Base-by-base conservation (phyloP, 2,329 filamentous ascomycete species). In the Phoma herbarum region DNA sequence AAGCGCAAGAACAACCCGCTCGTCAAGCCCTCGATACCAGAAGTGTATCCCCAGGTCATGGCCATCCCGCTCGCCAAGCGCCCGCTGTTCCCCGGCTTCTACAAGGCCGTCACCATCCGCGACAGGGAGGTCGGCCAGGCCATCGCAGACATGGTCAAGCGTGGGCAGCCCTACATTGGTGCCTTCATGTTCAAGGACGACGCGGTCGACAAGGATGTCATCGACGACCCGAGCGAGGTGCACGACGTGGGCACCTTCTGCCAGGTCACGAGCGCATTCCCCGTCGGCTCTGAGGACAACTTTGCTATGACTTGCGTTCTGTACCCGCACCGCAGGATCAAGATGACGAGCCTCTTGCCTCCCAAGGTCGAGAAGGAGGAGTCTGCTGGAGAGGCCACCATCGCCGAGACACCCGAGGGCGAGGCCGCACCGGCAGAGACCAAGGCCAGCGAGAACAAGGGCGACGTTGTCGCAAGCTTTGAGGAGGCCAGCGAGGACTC, bases 131-230 rank as follows among this genome's bases (percentile, higher is more conserved):
- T 99, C 33, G 90, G 93, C 14, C 88, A 89, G 37, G 95, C 95
- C 22, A 96, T 99, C 66, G 90, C 93, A 58, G 96, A 99, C 75
- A 95, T 97, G 85, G 92, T 98, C 76, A 97, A 96, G 83, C 86
- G 94, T 51, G 95, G 95, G 0, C 96, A 99, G 77, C 96, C 94
- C 23, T 99, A 99, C 71, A 92, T 99, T 39, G 95, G 95, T 62
- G 94, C 93, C 3, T 99, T 99, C 79, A 79, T 99, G 72, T 93
- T 98, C 82, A 98, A 98, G 79, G 93, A 99, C 73, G 94, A 97
- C 74, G 90, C 92, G 63, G 90, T 91, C 62, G 95, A 98, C 75
- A 91, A 92, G 73, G 96, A 99, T 77, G 87, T 96, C 47, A 98
- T 99, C 74, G 91, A 94, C 65, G 93, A 89, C 65, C 83, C 90